Base-by-base conservation (phyloP, 371 early-diverging fungal genomes). In the Syncephalastrum racemosum region DNA sequence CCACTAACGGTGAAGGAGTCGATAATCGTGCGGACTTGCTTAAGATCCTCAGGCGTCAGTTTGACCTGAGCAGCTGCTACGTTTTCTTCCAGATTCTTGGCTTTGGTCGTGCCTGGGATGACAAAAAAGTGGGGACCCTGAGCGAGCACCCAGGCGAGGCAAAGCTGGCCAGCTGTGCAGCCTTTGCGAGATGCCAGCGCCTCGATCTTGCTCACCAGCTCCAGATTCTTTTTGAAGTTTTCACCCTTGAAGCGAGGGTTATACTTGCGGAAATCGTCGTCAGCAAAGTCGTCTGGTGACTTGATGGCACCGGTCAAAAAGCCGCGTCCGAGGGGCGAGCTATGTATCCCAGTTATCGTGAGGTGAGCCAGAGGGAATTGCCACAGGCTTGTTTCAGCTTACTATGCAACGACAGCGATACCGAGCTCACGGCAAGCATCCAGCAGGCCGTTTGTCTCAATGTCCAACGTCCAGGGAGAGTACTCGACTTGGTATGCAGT, bases 401-500 rank as follows among this genome's bases (percentile, higher is more conserved):
- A 60, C 54, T 82, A 84, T 5, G 81, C 71, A 10, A 84, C 73
- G n/a, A 87, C 59, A 7, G 80, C 76, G 39, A 87, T 70, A 16
- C 85, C 80, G 15, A 85, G 73, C 53, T 85, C 82, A 19, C 80
- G 65, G 46, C 80, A 76, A 8, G 82, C 62, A 7, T 80, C 71
- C 7, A 84, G 59, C 31, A 77, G 46, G 5, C 75, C 83, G 58
- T 83, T 78, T 4, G 48, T 59, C 56, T 83, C 82, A 46, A 81
- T 81, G 48, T 80, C 73, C 39, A 79, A 64, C 22, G 68, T 51
- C 80, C 80, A 83, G 8, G 81, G 81, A 44, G 69, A 66, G 63
- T 76, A 79, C 54, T 79, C 77, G n/a, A 82, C 58, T 59, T 88
- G 79, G 19, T 80, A 64, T 2, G 86, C 83, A 10, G 81, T 55